Base-by-base conservation (phyloP, 257 asterid genomes). In the Gentiana straminea region DNA sequence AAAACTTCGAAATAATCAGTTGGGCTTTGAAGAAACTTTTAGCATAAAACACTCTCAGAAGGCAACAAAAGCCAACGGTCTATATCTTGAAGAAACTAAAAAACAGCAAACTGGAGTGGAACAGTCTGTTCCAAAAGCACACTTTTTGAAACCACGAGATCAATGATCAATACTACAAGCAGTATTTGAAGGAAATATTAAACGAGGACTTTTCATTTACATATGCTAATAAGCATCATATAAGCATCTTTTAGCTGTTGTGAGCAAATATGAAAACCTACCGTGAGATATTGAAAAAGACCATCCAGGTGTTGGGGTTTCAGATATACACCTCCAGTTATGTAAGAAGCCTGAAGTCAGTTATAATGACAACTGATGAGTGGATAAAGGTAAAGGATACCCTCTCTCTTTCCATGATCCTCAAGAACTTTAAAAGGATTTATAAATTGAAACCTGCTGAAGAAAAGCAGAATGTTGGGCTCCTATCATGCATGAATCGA, bases 401-500 rank as follows among this genome's bases (percentile, higher is more conserved):
- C 38, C 3, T 45, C 33, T 35, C 38, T 9, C 41, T 7, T 33
- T 35, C 38, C 61, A 8, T 2, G 52, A 10, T 9, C 4, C 8
- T 8, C 51, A 13, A 50, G 34, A 39, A 11, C 24, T 39, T 33
- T 44, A 32, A 39, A 55, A 35, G 6, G 33, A 55, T 39, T 44
- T 63, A 33, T 64, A 8, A 64, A 60, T 35, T 24, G 41, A 58
- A 70, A 84, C 97, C 97, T 89, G 97, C 84, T 86, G 97, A 70
- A 89, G 76, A 66, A 89, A 89, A 70, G 97, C 95, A 57, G 97
- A 89, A 71, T 89, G 83, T 62, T 84, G 94, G 68, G 80, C 70
- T 72, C 95, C 97, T 60, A 89, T 68, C 45, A 82, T 80, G 57
- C 95, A 89, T 45, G 95, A 78, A 79, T 89, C 97, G 36, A 89